Evolutionary conservation across 192 early-diverging fungal species (phyloP).

Genomic region (Backusella australiensis): DNA sequence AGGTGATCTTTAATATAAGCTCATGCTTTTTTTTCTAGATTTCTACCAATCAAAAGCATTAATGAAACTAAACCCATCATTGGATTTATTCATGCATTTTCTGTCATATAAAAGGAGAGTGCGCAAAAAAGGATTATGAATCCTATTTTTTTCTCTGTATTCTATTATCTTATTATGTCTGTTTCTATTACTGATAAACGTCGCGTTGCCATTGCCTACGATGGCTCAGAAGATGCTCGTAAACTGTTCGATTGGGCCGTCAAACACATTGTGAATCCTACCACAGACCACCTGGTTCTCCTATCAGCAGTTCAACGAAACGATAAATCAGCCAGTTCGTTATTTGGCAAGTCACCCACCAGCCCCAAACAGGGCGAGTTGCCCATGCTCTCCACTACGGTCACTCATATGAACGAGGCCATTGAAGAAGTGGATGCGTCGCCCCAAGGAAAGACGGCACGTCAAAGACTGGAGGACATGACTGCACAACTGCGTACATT

Average conservation of each 20-base stretch:
- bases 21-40: constrained; percentile 6
- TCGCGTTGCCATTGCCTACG: constrained; percentile 29
- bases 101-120: background rate
- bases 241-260: constrained; percentile 30
- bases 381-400: constrained; percentile 22
- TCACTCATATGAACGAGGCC: constrained; percentile 20
- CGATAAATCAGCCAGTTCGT: background rate
- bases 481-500: constrained; percentile 1
- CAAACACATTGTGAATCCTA: constrained; percentile 19
- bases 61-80: background rate
- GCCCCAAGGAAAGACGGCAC: constrained; percentile 8
- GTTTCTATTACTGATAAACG: constrained; percentile 24
- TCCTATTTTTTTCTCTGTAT: background rate
- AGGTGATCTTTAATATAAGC: background rate
- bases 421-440: constrained; percentile 13
- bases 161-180: constrained; percentile 10
- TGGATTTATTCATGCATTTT: background rate
- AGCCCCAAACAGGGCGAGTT: background rate
- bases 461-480: constrained; percentile 19
- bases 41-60: background rate
- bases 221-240: constrained; percentile 29
- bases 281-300: constrained; percentile 31
- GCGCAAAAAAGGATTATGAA: background rate
- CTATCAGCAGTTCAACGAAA: constrained; percentile 19
- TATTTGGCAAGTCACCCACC: background rate